These are phyloP conservation scores for Penstemon barbatus DNA, from an alignment of 257 asterid genomes.

Conservation along the genomic window DNA sequence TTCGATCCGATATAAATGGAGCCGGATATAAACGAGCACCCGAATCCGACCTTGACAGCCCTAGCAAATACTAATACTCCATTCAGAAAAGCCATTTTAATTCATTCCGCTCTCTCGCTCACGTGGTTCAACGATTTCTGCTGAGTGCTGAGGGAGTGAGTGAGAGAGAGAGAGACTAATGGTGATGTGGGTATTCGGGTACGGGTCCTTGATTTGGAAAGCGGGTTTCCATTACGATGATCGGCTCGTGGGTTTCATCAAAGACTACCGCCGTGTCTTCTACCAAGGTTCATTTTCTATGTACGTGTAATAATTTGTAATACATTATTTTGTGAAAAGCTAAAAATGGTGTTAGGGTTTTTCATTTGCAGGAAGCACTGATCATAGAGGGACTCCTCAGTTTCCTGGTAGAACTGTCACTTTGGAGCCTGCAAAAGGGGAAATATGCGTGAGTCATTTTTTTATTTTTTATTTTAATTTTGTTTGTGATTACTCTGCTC, in stretches of 20 bases:
- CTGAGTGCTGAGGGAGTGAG: neutral
- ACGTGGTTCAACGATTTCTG: no score
- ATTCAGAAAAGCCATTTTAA: no score
- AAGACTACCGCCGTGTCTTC: slow-evolving; percentile 85
- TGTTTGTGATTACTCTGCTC: neutral
- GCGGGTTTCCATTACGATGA: slow-evolving; percentile 77
- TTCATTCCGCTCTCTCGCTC: no score
- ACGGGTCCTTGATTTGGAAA: slow-evolving; percentile 97
- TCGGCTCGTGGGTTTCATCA: slow-evolving; percentile 81
- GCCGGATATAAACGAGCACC: no score
- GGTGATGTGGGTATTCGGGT: slow-evolving; percentile 98
- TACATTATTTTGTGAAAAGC: neutral
- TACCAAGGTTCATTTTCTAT: slow-evolving; percentile 61
- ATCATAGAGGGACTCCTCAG: slow-evolving; percentile 93
- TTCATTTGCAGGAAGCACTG: slow-evolving; percentile 78
- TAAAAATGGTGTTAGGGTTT: neutral
- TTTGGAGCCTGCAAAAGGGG: slow-evolving; percentile 81
- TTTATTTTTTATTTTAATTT: neutral
- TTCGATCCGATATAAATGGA: no score
- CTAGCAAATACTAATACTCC: no score
- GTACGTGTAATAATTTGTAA: neutral
- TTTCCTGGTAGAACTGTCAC: slow-evolving; percentile 95
- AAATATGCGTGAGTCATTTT: slow-evolving; percentile 58
- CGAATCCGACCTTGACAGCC: no score
- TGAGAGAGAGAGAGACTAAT: slow-evolving; percentile 27